A percentile compares a stretch with the other conserved stretches of the same genome.
Conservation (phyloP, 352 stramenopile species). For the Pythium coloratum region DNA sequence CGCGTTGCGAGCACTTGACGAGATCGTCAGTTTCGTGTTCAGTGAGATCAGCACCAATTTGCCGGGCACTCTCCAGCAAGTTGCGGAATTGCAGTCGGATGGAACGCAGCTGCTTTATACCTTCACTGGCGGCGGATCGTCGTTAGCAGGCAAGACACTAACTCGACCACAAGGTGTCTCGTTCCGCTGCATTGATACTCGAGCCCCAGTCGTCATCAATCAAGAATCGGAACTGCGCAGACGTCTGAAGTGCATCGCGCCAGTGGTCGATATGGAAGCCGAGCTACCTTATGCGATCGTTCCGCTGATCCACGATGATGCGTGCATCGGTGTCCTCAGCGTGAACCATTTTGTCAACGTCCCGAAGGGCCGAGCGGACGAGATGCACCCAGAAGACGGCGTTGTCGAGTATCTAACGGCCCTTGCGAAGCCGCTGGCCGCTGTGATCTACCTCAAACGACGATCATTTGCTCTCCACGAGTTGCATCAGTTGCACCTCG, state of each 20-base stretch:
- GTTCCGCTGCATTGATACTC: conserved; percentile 55
- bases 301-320: conserved; percentile 69
- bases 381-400: conserved; percentile 62
- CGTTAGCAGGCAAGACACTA: conserved; percentile 30
- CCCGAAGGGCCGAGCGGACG: conserved; percentile 54
- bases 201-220: conserved; percentile 39
- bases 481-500: conserved; percentile 34
- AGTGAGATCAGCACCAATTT: conserved; percentile 48
- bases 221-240: conserved; percentile 32
- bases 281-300: conserved; percentile 62
- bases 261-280: not conserved
- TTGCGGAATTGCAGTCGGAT: conserved; percentile 54
- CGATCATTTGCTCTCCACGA: conserved; percentile 49
- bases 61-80: conserved; percentile 52
- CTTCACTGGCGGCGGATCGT: conserved; percentile 47
- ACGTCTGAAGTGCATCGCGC: conserved; percentile 31
- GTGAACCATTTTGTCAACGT: conserved; percentile 58
- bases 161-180: conserved; percentile 53
- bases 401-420: conserved; percentile 51
- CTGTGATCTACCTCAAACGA: conserved; percentile 63
- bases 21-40: conserved; percentile 45
- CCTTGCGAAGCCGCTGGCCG: conserved; percentile 42
- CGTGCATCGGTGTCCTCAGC: conserved; percentile 55
- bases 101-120: conserved; percentile 52
- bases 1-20: conserved; percentile 44